A percentile compares a stretch with the other conserved stretches of the same genome.
Evolutionary conservation across 768 basidiomycete species (phyloP).

Genomic region (Pulveroboletus frians): DNA sequence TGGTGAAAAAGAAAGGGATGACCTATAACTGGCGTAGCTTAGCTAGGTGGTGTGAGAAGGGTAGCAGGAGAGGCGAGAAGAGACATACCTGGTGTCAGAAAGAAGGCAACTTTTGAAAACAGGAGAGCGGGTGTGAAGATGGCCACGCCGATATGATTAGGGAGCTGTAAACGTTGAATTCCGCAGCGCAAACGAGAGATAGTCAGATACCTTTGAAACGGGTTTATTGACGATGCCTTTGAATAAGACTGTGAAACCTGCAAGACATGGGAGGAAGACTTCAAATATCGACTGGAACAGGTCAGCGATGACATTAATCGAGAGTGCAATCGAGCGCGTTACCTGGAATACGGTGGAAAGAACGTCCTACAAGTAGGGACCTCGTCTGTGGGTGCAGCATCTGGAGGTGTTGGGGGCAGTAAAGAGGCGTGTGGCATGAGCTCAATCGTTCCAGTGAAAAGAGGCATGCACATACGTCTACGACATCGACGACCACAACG

Average conservation of each 20-base stretch:
- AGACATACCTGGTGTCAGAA: constrained; percentile 65
- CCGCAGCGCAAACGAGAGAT: background rate
- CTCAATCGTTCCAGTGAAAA: too few relatives aligned
- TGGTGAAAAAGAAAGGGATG: too few relatives aligned
- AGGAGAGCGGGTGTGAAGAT: constrained; percentile 84
- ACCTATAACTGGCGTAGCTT: constrained; percentile 77
- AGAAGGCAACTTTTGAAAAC: too few relatives aligned
- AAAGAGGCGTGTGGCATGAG: too few relatives aligned
- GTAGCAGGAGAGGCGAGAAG: background rate
- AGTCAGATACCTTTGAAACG: constrained; percentile 65
- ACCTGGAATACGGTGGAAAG: constrained; percentile 31
- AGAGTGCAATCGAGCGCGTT: rapidly evolving
- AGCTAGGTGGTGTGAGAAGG: constrained; percentile 33
- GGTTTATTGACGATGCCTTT: constrained; percentile 82
- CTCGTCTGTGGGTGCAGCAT: too few relatives aligned
- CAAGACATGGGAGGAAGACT: constrained; percentile 81
- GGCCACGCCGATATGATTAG: constrained; percentile 79
- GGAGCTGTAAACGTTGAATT: constrained; percentile 41
- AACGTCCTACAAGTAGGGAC: too few relatives aligned
- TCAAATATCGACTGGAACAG: constrained; percentile 71
- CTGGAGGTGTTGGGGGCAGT: too few relatives aligned
- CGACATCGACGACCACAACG: too few relatives aligned
- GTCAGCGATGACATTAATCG: background rate
- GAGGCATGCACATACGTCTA: too few relatives aligned
- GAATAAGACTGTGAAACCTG: constrained; percentile 76